Percentiles rank a stretch among this genome's conserved stretches.
Evolutionary conservation across 106 monocot species (phyloP).

Genomic region (Ottelia alismoides): DNA sequence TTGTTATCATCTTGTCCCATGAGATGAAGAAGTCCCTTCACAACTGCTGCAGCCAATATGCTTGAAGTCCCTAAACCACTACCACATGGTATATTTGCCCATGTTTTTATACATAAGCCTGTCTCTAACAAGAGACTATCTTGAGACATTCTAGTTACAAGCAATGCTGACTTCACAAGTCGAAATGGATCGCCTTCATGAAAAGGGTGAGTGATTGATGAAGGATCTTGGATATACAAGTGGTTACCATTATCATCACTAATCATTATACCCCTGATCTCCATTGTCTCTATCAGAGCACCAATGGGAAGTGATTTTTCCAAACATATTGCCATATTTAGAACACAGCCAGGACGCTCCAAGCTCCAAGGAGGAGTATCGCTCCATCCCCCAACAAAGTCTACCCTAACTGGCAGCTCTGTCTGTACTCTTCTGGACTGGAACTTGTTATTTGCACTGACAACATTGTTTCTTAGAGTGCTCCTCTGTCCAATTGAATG

Average conservation of each 20-base stretch:
- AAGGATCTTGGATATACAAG: conserved; percentile 49
- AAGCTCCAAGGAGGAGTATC: conserved; percentile 99
- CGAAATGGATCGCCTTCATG: conserved; percentile 64
- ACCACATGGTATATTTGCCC: conserved; percentile 82
- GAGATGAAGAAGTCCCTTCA: conserved; percentile 75
- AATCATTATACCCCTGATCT: conserved; percentile 41
- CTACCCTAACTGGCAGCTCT: conserved; percentile 80
- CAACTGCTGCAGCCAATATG: conserved; percentile 91
- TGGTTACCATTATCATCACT: conserved; percentile 52
- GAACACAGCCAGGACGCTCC: conserved; percentile 85
- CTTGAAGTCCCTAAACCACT: conserved; percentile 97
- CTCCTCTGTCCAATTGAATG: no score
- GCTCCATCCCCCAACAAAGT: conserved; percentile 98
- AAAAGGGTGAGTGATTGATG: conserved; percentile 50
- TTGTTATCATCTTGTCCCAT: conserved; percentile 80
- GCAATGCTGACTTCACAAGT: conserved; percentile 81
- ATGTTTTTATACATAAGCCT: conserved; percentile 68
- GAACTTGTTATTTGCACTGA: no score
- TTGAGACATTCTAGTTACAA: conserved; percentile 51
- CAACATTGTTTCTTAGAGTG: no score
- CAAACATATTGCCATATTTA: conserved; percentile 88
- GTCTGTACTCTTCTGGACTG: conserved; percentile 32
- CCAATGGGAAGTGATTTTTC: conserved; percentile 60
- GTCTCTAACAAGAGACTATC: conserved; percentile 22
- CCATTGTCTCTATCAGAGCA: conserved; percentile 45